Base-by-base conservation (phyloP, 495 filamentous ascomycete genomes). In the Lichina pygmaea region DNA sequence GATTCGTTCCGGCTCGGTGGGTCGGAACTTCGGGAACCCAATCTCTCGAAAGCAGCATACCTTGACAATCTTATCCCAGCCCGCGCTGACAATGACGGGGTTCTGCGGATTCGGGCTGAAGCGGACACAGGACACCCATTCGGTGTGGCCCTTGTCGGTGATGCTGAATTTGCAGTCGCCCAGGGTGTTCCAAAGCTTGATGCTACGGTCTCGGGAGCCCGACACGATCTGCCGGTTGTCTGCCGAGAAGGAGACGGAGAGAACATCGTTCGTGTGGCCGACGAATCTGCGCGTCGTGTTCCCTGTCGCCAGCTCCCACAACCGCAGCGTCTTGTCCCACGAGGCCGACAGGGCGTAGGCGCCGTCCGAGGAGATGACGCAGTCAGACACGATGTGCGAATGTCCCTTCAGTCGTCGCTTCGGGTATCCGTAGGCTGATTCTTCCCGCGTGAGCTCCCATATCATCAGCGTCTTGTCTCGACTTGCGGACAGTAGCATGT, bases 121-220 rank as follows among this genome's bases (percentile, higher is more conserved):
- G 60, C 89, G 79, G 50, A 99, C 89, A 70, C 91, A 95, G 49
- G 85, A 93, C 50, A 94, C 91, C 89, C 89, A 99, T 67, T 99
- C 89, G 62, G 83, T 81, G 70, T 99, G 89, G 58, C 91, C 89
- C 77, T 99, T 95, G 58, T 99, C 89, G 67, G 81, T 89, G 75
- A 99, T 95, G 72, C 86, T 99, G 75, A 75, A 99, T 73, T 99
- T 99, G 83, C 89, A 99, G 74, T 99, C 89, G 63, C 89, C 89
- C 45, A 99, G 84, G 57, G 89, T 99, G 72, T 99, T 99, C 89
- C 89, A 99, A 53, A 99, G 76, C 81, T 95, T 99, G 77, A 99
- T 99, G 57, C 78, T 81, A 59, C 85, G 77, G 68, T 99, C 89
- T 59, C 89, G 83, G 41, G 89, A 95, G 49, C 85, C 89, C 51